Evolutionary conservation across 148 eudicot species (phyloP).

Genomic region (Amaranthus cruentus): DNA sequence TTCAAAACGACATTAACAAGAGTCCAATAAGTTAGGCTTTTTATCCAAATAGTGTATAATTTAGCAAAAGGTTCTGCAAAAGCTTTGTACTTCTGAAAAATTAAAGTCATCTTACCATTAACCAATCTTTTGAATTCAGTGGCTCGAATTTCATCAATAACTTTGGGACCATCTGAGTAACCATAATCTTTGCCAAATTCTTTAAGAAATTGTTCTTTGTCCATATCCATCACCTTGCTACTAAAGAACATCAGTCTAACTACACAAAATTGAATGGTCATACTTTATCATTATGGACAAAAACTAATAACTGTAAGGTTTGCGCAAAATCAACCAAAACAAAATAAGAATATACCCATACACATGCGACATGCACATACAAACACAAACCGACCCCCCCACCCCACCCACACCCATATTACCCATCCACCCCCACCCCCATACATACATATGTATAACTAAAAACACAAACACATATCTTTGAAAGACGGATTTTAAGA

Average conservation of each 20-base stretch:
- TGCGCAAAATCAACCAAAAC: too few species aligned
- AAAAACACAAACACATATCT: too few species aligned
- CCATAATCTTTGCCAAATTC: constrained; percentile 77
- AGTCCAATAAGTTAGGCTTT: background rate
- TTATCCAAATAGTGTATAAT: background rate
- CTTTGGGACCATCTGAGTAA: constrained; percentile 63
- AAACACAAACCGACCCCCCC: too few species aligned
- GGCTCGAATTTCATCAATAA: constrained; percentile 69
- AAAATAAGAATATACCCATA: too few species aligned
- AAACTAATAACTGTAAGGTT: too few species aligned
- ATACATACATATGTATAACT: too few species aligned
- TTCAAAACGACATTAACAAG: constrained; percentile 1
- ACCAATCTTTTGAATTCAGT: constrained; percentile 72
- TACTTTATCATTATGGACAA: too few species aligned
- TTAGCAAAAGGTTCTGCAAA: background rate
- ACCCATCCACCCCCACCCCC: too few species aligned
- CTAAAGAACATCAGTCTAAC: background rate
- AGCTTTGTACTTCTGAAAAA: background rate
- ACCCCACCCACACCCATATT: too few species aligned
- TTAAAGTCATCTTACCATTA: constrained; percentile 21
- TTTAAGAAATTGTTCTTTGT: constrained; percentile 55
- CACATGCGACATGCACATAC: too few species aligned
- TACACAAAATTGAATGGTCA: too few species aligned
- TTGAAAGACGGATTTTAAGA: too few species aligned
- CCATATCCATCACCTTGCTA: constrained; percentile 26